A percentile compares a stretch with the other conserved stretches of the same genome.
Evolutionary conservation across 2,329 filamentous ascomycete species (phyloP).

Genomic region (Stachybotrys echinatus): DNA sequence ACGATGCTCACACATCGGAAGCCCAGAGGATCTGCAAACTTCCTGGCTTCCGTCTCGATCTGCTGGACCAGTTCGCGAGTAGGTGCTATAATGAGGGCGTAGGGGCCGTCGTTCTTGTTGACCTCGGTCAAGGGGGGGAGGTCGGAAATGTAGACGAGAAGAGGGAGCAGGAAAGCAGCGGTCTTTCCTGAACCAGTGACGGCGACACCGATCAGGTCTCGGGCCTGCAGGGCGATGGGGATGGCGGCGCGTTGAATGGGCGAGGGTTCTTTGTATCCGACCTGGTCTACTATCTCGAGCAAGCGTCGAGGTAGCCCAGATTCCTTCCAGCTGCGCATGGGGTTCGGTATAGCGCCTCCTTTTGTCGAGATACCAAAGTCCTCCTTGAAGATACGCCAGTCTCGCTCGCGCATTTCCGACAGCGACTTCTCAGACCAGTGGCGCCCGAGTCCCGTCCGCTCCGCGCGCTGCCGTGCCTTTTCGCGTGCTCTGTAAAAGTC

Average conservation of each 20-base stretch:
- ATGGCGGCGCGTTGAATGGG: conserved; percentile 93
- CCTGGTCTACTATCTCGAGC: conserved; percentile 74
- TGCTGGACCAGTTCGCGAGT: conserved; percentile 97
- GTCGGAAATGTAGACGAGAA: conserved; percentile 91
- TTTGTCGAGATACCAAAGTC: conserved; percentile 97
- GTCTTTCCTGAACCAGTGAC: conserved; percentile 99
- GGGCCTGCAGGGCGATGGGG: conserved; percentile 84
- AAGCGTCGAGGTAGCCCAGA: conserved; percentile 72
- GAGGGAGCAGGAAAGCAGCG: conserved; percentile 84
- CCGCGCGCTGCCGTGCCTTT: conserved; percentile 66
- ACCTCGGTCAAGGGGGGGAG: conserved; percentile 77
- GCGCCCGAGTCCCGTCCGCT: conserved; percentile 74
- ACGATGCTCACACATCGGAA: conserved; percentile 96
- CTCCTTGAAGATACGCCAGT: conserved; percentile 99
- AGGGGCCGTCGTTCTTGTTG: conserved; percentile 92
- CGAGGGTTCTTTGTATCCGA: conserved; percentile 88
- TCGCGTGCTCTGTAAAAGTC: conserved; percentile 62
- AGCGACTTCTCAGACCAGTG: conserved; percentile 95
- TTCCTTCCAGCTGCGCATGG: conserved; percentile 92
- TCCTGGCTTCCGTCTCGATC: conserved; percentile 89
- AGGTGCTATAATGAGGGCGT: conserved; percentile 93
- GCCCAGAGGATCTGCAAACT: conserved; percentile 84
- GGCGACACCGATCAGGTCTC: conserved; percentile 96
- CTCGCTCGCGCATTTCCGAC: conserved; percentile 90
- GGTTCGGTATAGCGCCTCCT: conserved; percentile 85